Percentiles rank a stretch among this genome's conserved stretches.
Evolutionary conservation across 495 filamentous ascomycete species (phyloP).

Genomic region (Hyphodiscus hymeniophilus): DNA sequence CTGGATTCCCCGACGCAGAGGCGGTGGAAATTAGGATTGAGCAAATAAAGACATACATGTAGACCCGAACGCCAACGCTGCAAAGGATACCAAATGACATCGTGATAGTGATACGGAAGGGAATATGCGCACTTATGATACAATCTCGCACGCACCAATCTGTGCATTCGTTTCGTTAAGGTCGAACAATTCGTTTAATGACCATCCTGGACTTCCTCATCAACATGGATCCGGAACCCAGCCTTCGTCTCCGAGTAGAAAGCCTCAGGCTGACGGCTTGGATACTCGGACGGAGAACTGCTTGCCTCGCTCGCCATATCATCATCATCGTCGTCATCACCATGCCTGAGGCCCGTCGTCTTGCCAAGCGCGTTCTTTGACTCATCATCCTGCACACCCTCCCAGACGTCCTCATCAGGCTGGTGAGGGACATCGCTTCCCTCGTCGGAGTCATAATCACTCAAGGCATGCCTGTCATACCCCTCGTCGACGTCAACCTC

Average conservation of each 20-base stretch:
- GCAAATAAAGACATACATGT: too few species aligned
- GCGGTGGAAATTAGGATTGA: too few species aligned
- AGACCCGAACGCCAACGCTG: neutral
- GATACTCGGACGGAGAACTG: slow-evolving; percentile 31
- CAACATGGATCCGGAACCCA: slow-evolving; percentile 6
- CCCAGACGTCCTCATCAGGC: slow-evolving; percentile 20
- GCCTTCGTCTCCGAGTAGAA: neutral
- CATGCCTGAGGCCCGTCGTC: neutral
- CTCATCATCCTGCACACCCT: slow-evolving; percentile 14
- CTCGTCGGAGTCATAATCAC: slow-evolving; percentile 9
- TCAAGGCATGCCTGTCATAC: slow-evolving; percentile 10
- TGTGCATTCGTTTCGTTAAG: neutral
- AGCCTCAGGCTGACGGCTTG: slow-evolving; percentile 24
- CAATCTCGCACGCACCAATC: neutral
- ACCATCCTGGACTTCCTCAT: slow-evolving; percentile 2
- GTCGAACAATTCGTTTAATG: neutral
- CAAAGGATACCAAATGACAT: neutral
- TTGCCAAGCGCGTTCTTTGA: neutral
- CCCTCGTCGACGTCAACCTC: slow-evolving; percentile 19
- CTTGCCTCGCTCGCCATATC: slow-evolving; percentile 26
- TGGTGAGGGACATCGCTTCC: neutral
- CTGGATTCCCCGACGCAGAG: too few species aligned
- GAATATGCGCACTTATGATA: neutral
- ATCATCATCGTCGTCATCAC: neutral
- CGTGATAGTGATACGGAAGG: neutral